A percentile compares a stretch with the other conserved stretches of the same genome.
These are phyloP conservation scores for Hydnomerulius pinastri DNA, from an alignment of 768 basidiomycete genomes.

Conservation along the genomic window DNA sequence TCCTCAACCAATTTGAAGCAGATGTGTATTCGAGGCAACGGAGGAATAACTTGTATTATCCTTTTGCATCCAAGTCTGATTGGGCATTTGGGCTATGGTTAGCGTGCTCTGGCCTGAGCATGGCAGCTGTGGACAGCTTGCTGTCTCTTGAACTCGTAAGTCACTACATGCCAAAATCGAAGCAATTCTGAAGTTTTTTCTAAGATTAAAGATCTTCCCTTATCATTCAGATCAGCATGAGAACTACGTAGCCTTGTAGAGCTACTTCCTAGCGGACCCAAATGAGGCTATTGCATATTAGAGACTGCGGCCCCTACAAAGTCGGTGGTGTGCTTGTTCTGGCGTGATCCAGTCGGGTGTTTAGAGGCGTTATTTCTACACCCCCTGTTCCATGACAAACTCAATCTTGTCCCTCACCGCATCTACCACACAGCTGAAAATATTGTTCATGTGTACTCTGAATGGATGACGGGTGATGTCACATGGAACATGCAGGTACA, in stretches of 20 bases:
- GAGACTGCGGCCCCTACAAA: slow-evolving; percentile 17
- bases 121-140: slow-evolving; percentile 29
- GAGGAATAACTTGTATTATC: no score
- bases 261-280: slow-evolving; percentile 19
- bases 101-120: slow-evolving; percentile 31
- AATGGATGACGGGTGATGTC: slow-evolving; percentile 25
- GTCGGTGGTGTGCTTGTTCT: slow-evolving; percentile 20
- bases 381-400: slow-evolving; percentile 19
- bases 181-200: neutral
- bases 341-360: slow-evolving; percentile 26
- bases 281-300: slow-evolving; percentile 19
- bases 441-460: slow-evolving; percentile 11
- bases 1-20: no score
- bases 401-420: slow-evolving; percentile 19
- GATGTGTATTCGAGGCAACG: no score
- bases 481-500: slow-evolving; percentile 31
- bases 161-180: neutral
- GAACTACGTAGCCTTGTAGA: slow-evolving; percentile 20
- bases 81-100: slow-evolving; percentile 35
- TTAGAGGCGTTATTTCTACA: slow-evolving; percentile 20
- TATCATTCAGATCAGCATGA: slow-evolving; percentile 28
- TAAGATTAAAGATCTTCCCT: neutral
- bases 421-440: slow-evolving; percentile 8
- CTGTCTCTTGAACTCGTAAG: slow-evolving; percentile 28
- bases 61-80: slow-evolving; percentile 31